A percentile compares a stretch with the other conserved stretches of the same genome.
Conservation (phyloP, 164 flowering plant species). For the Cinnamomum chago region DNA sequence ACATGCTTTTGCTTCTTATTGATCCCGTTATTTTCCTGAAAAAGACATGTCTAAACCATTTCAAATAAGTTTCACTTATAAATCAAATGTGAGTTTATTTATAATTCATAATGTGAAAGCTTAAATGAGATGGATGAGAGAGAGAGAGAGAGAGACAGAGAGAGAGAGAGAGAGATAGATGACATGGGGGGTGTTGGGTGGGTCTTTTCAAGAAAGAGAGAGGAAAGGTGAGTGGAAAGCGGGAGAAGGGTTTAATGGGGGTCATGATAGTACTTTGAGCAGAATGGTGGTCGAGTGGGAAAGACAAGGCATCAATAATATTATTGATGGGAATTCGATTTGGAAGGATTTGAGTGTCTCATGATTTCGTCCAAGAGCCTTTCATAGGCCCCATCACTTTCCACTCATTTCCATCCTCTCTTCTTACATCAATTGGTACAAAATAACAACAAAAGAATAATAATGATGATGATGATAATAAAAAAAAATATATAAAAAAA, state of each 20-base stretch:
- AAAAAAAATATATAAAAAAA: background rate
- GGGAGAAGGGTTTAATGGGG: background rate
- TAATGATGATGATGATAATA: background rate
- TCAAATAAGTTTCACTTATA: too few species aligned
- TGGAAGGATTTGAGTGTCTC: conserved; percentile 4
- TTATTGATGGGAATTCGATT: background rate
- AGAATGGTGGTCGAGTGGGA: conserved; percentile 2
- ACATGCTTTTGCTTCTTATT: too few species aligned
- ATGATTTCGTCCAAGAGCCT: background rate
- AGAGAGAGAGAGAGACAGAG: too few species aligned
- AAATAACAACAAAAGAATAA: background rate
- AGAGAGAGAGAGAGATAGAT: background rate
- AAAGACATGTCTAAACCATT: too few species aligned
- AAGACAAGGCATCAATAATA: background rate
- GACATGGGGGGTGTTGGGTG: background rate
- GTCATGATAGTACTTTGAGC: background rate
- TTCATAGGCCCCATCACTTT: background rate
- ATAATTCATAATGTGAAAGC: too few species aligned
- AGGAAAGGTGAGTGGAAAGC: conserved; percentile 2
- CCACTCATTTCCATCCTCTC: background rate
- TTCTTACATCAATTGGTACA: background rate
- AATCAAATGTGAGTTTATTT: too few species aligned
- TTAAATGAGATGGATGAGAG: background rate
- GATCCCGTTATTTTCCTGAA: too few species aligned
- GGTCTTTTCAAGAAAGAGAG: background rate